Conservation (phyloP, 768 basidiomycete genomes). For the Phylloporus sp. region DNA sequence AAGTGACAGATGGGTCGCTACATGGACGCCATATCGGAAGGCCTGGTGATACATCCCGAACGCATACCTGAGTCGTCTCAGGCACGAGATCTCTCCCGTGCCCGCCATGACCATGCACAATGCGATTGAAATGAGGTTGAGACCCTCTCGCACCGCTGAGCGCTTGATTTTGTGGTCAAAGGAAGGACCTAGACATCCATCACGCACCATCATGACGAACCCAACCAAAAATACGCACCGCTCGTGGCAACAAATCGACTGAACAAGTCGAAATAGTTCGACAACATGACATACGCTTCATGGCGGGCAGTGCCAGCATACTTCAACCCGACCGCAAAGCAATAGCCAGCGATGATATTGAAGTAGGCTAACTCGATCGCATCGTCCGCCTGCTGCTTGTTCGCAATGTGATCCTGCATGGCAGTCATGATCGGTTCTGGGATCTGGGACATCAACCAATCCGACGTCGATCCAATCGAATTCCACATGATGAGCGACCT, state of each 20-base stretch:
- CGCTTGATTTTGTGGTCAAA: slow-evolving; percentile 90
- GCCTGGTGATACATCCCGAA: slow-evolving; percentile 80
- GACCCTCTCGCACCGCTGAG: slow-evolving; percentile 79
- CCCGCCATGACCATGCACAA: slow-evolving; percentile 96
- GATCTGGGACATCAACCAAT: slow-evolving; percentile 71
- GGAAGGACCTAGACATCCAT: slow-evolving; percentile 49
- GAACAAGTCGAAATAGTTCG: slow-evolving; percentile 78
- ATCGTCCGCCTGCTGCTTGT: slow-evolving; percentile 51
- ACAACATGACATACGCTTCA: slow-evolving; percentile 80
- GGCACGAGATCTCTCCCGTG: slow-evolving; percentile 87
- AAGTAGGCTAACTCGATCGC: slow-evolving; percentile 86
- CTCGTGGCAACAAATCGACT: slow-evolving; percentile 64
- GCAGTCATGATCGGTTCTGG: slow-evolving; percentile 62
- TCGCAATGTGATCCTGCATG: slow-evolving; percentile 49
- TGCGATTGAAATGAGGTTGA: slow-evolving; percentile 83
- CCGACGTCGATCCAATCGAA: slow-evolving; percentile 60
- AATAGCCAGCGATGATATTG: slow-evolving; percentile 86
- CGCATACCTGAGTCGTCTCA: slow-evolving; percentile 81
- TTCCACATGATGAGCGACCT: slow-evolving; percentile 86
- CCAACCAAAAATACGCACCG: slow-evolving; percentile 42
- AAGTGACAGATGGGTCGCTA: slow-evolving; percentile 85
- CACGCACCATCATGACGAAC: slow-evolving; percentile 1
- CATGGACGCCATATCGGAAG: slow-evolving; percentile 84
- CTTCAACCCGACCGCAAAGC: slow-evolving; percentile 88
- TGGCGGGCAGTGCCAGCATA: slow-evolving; percentile 92